Evolutionary conservation across 495 filamentous ascomycete species (phyloP), one percentile per base, ranked within the genome.

Genomic region (Tuber aestivum): DNA sequence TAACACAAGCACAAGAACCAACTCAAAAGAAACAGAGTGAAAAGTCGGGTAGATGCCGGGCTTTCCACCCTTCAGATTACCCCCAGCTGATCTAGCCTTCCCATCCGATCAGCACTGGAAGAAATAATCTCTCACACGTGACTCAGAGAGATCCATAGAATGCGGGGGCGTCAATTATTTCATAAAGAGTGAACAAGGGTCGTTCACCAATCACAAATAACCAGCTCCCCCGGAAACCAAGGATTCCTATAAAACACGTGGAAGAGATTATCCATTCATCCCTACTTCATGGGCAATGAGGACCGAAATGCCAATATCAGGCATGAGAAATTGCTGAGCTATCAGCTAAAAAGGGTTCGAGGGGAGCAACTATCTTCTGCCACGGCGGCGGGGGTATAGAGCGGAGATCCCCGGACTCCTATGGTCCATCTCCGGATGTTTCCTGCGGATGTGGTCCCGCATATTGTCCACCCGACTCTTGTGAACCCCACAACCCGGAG

Each of bases 1-100:
- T 16, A n/a, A 65, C 12, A 5, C 10, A 61, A 32, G n/a, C 9
- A 12, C 1, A 27, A 27, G 12, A 65, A 65, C 56, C 27, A n/a
- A 65, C 56, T 65, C 56, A 14, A 65, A 65, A 27, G 27, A 65
- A 65, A 65, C 56, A 65, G 56, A 65, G 56, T 65, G 56, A 65
- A 32, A 32, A 27, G 48, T 27, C 56, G 5, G 56, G 56, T 23
- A 56, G 23, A 27, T 56, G 48, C 48, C 48, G 6, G 23, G 56
- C 56, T 32, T 65, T 65, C 56, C 27, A 65, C 56, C 12, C 56
- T 65, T n/a, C 56, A 27, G n/a, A 65, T 14, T 65, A 65, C 56
- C 56, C 56, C 56, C 56, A 65, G 56, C 56, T 32, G 56, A 65
- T 65, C 56, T 32, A 65, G 56, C 56, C n/a, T 32, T 65, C 56